Base-by-base conservation (phyloP, 768 basidiomycete genomes). In the Boletus reticulatus region DNA sequence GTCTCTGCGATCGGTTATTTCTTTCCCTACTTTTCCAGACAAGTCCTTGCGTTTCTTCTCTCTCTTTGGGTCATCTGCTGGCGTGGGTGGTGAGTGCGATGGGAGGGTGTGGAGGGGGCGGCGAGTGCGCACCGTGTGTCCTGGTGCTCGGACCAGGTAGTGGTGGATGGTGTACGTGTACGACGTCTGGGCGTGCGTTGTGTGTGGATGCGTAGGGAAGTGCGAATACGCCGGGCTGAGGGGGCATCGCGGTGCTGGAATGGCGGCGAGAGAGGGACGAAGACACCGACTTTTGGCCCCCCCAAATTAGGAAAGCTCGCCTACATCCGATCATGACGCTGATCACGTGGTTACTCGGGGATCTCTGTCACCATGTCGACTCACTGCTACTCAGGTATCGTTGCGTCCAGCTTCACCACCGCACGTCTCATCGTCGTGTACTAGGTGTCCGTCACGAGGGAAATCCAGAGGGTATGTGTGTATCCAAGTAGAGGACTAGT, bases 1-100 rank as follows among this genome's bases (percentile, higher is more conserved):
- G 68, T 90, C 88, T 62, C 87, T 75, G 55, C 88, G 78, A 70
- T 92, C 89, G 65, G 69, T 78, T 75, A 88, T 80, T 61, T 91
- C 89, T 68, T 86, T 89, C 22, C 83, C 83, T 29, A 87, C 68
- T 73, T 84, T 88, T 50, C 84, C 82, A n/a, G 83, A 78, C 31
- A 86, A 67, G 51, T 91, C 88, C 64, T 83, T 85, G 58, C 84
- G 76, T 70, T 83, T 82, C 76, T 81, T 85, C 52, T 88, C 87
- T 63, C 80, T 83, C 74, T 84, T 77, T 17, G 71, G 67, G 44
- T 81, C 80, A 58, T 80, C 79, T 57, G 49, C n/a, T 19, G 20
- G 44, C 14, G 34, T 38, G 42, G 53, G 14, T 78, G 48, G 48
- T 63, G 45, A 60, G 55, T 80, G 75, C 59, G 71, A 58, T 31